Conservation (phyloP, 306 rosid genomes). For the Echinosophora koreensis region DNA sequence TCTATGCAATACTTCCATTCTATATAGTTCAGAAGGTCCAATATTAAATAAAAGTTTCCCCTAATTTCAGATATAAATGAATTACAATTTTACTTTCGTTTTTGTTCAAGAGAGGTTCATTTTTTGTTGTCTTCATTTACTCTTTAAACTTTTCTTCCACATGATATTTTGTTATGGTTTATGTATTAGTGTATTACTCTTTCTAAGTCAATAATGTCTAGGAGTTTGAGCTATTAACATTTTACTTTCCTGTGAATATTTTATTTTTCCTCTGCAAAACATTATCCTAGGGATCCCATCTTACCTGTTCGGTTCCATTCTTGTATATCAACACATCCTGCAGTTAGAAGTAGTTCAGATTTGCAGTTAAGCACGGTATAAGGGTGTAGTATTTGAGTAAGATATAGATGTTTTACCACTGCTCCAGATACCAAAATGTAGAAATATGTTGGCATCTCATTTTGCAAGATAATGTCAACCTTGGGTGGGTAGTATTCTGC, state of each 20-base stretch:
- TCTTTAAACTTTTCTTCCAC: conserved; percentile 1
- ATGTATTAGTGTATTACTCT: background rate
- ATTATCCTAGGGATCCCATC: conserved; percentile 39
- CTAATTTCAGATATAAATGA: conserved; percentile 21
- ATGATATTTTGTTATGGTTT: conserved; percentile 9
- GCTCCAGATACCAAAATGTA: conserved; percentile 83
- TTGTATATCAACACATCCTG: conserved; percentile 75
- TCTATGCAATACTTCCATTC: conserved; percentile 36
- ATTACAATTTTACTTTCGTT: background rate
- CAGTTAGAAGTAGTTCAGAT: conserved; percentile 52
- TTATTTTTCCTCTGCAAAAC: conserved; percentile 26
- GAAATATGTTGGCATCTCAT: conserved; percentile 84
- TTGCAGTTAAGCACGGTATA: conserved; percentile 21
- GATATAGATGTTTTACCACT: conserved; percentile 61
- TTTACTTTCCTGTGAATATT: conserved; percentile 34
- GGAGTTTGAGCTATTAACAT: conserved; percentile 31
- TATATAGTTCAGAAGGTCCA: conserved; percentile 20
- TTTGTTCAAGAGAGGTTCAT: conserved; percentile 1
- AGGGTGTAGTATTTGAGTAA: conserved; percentile 28
- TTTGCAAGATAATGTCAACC: conserved; percentile 82
- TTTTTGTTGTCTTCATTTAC: conserved; percentile 12
- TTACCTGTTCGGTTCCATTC: conserved; percentile 87
- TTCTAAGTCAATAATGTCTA: conserved; percentile 7
- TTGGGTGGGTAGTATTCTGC: conserved; percentile 91
- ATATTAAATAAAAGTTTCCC: conserved; percentile 13